Conservation (phyloP, 2,329 filamentous ascomycete species). For the Plectosphaerella cucumerina region DNA sequence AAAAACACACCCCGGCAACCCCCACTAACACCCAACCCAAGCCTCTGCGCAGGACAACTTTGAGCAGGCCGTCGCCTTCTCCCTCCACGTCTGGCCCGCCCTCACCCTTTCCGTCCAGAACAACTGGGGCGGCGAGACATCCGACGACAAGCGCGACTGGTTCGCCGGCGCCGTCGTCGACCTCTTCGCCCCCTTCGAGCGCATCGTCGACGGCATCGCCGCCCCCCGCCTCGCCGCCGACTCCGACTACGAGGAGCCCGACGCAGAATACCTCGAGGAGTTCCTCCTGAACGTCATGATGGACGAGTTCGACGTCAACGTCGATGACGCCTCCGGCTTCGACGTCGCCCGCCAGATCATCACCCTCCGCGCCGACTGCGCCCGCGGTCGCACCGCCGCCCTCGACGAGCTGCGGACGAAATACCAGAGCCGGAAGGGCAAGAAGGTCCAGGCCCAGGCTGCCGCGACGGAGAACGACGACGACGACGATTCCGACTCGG, state of each 20-base stretch:
- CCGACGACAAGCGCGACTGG: conserved; percentile 90
- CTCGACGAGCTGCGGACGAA: conserved; percentile 60
- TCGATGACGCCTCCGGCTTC: conserved; percentile 83
- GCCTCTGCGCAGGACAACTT: conserved; percentile 61
- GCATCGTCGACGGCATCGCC: conserved; percentile 23
- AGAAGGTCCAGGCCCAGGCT: conserved; percentile 34
- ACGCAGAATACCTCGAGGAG: conserved; percentile 76
- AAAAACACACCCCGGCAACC: neutral
- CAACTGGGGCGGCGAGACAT: conserved; percentile 82
- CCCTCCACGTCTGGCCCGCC: conserved; percentile 82
- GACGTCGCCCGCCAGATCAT: conserved; percentile 72
- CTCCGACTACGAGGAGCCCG: conserved; percentile 44
- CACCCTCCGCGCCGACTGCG: conserved; percentile 59
- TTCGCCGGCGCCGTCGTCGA: conserved; percentile 85
- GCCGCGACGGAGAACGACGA: conserved; percentile 45
- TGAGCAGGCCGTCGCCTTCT: conserved; percentile 82
- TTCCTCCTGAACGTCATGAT: conserved; percentile 86
- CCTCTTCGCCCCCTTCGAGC: conserved; percentile 66
- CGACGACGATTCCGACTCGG: conserved; percentile 59
- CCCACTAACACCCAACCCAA: conserved; percentile 20
- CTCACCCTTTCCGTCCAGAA: conserved; percentile 84
- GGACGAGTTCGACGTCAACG: conserved; percentile 90
- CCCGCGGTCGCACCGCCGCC: conserved; percentile 60
- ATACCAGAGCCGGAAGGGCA: conserved; percentile 59
- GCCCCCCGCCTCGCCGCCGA: conserved; percentile 13